Base-by-base conservation (phyloP, 1,284 basidiomycete species). In the Porphyrellus sp. region DNA sequence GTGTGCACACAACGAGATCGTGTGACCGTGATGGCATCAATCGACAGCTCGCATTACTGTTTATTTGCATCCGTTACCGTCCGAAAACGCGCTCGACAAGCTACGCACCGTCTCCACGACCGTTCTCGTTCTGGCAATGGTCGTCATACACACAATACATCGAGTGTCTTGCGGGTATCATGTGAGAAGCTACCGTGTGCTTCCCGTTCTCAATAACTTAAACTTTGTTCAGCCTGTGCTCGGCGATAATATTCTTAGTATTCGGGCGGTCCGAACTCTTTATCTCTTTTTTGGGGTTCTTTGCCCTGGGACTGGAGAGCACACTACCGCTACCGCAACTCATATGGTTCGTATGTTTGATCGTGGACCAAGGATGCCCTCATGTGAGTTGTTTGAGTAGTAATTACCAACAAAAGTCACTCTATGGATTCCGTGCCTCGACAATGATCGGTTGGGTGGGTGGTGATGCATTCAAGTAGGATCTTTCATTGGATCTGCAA, bases 51-150 rank as follows among this genome's bases (percentile, higher is more conserved):
- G 85, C 78, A 15, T 70, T 92, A 30, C 68, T 92, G 31, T 91
- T 88, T 63, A 89, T 92, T 53, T 92, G 89, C 62, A 85, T 90
- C 38, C 71, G 74, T 33, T 90, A 86, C 65, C 79, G 79, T 38
- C 84, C 86, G 5, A 69, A 72, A 51, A 60, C 74, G 21, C 84
- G 79, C 57, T 75, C 83, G 24, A 87, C 87, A 68, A 76, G 68
- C 51, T 63, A 83, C 12, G 77, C 80, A 31, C 68, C 74, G 5
- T 87, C 86, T 4, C 69, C 77, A n/a, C 77, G 91, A 34, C 88
- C 84, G 1, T 75, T 88, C 54, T 78, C 82, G 8, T 93, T 93
- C 69, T 94, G 91, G 91, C 88, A 93, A 63, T 94, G 91, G 91
- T 71, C 77, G 39, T 80, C 76, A 15, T 93, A 91, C 64, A 71